Percentiles rank a stretch among this genome's conserved stretches.
Conservation (phyloP, 1,139 yeast species). For the Yamadazyma sp. region DNA sequence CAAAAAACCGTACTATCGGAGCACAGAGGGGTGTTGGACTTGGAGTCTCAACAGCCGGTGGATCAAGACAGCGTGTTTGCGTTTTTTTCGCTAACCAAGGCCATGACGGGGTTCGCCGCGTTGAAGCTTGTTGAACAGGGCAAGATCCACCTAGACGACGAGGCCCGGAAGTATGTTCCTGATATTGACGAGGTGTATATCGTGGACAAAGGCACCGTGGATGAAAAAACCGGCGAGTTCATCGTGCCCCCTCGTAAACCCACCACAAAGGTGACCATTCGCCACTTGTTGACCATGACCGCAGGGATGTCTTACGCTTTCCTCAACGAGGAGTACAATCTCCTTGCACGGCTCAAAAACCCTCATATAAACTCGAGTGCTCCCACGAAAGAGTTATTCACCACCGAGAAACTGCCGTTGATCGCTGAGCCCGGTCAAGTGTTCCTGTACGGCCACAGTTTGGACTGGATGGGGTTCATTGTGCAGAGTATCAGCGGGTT, state of each 20-base stretch:
- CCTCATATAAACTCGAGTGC: constrained; percentile 9
- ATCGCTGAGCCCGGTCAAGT: constrained; percentile 52
- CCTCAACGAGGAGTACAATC: constrained; percentile 20
- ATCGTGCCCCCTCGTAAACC: constrained; percentile 30
- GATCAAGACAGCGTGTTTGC: constrained; percentile 32
- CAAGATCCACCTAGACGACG: constrained; percentile 39
- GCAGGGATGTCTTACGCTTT: constrained; percentile 53
- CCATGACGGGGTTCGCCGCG: constrained; percentile 47
- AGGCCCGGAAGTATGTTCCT: constrained; percentile 41
- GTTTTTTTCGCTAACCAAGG: constrained; percentile 50
- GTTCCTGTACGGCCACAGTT: constrained; percentile 52
- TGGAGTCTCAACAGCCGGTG: constrained; percentile 21
- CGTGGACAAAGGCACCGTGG: constrained; percentile 34
- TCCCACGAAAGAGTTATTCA: constrained; percentile 21
- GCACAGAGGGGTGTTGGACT: constrained; percentile 24
- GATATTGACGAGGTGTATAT: constrained; percentile 41
- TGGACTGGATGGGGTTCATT: constrained; percentile 55
- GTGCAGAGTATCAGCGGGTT: constrained; percentile 44
- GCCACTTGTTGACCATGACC: constrained; percentile 52
- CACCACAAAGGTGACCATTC: constrained; percentile 40
- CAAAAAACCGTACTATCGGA: constrained; percentile 25
- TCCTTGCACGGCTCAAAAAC: constrained; percentile 11
- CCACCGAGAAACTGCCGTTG: constrained; percentile 34
- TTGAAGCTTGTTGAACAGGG: constrained; percentile 49
- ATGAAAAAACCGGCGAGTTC: constrained; percentile 37